These are phyloP conservation scores for Kondoa malvinella DNA, from an alignment of 768 basidiomycete species.

Conservation along the genomic window DNA sequence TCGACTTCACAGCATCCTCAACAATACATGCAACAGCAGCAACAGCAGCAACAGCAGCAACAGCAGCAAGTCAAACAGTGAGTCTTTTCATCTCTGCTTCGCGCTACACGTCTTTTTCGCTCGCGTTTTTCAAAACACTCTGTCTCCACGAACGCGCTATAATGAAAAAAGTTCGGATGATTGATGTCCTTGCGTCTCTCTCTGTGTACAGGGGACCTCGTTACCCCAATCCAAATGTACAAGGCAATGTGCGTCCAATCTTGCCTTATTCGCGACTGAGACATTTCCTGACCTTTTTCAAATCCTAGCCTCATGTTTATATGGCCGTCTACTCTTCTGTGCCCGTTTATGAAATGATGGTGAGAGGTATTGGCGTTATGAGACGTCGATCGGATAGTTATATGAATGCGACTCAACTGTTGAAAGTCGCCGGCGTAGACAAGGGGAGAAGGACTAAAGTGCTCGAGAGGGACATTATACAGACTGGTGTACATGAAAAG, in stretches of 20 bases:
- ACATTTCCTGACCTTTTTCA: not conserved
- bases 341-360: conserved; percentile 89
- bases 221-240: not conserved
- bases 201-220: not conserved
- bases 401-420: conserved; percentile 96
- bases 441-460: conserved; percentile 95
- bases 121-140: not conserved
- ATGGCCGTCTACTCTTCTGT: conserved; percentile 21
- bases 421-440: conserved; percentile 95
- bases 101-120: not conserved
- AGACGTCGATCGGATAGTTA: conserved; percentile 81
- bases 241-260: not conserved
- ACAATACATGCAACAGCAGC: too few relatives aligned
- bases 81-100: not conserved
- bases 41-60: too few relatives aligned
- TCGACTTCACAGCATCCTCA: too few relatives aligned
- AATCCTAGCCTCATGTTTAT: conserved; percentile 8
- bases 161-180: not conserved
- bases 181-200: not conserved
- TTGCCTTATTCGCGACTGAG: not conserved
- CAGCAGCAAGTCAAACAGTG: not conserved
- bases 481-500: conserved; percentile 82
- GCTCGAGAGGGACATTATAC: conserved; percentile 63
- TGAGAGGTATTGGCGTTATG: conserved; percentile 97
- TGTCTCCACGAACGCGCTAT: not conserved